These are phyloP conservation scores for Lasiodiplodia sp. DNA, from an alignment of 2,329 filamentous ascomycete genomes.

Conservation along the genomic window DNA sequence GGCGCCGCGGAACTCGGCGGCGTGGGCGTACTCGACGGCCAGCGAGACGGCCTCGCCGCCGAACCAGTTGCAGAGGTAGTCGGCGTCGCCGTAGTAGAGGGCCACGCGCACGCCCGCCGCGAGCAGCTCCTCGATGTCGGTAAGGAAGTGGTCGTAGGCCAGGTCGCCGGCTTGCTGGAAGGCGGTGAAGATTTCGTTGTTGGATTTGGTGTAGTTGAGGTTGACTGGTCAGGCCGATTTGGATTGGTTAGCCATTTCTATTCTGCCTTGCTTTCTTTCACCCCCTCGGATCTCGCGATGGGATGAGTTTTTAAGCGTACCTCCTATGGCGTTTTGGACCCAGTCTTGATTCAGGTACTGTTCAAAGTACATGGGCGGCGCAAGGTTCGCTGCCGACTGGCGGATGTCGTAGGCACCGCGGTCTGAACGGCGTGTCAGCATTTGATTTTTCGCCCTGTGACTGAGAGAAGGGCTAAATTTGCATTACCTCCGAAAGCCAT, in stretches of 20 bases:
- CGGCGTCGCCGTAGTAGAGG: conserved; percentile 45
- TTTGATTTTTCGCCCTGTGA: conserved; percentile 37
- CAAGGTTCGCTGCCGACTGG: conserved; percentile 63
- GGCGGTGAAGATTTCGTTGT: conserved; percentile 56
- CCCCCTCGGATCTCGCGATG: too few relatives aligned
- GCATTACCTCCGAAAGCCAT: conserved; percentile 56
- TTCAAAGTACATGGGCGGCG: conserved; percentile 67
- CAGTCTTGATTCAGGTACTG: conserved; percentile 69
- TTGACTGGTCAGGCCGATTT: conserved; percentile 49
- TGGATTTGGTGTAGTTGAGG: conserved; percentile 65
- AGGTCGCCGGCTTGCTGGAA: conserved; percentile 62
- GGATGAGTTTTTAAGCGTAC: not conserved
- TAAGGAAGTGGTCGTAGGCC: conserved; percentile 65
- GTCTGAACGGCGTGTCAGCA: conserved; percentile 30
- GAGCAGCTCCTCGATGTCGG: conserved; percentile 52
- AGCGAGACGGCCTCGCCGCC: conserved; percentile 42
- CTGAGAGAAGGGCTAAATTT: conserved; percentile 37
- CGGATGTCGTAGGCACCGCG: conserved; percentile 66
- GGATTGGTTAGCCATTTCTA: too few relatives aligned
- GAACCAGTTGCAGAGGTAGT: conserved; percentile 49
- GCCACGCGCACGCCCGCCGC: conserved; percentile 48
- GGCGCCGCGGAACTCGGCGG: conserved; percentile 37
- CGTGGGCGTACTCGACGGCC: conserved; percentile 47
- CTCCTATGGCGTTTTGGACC: conserved; percentile 66
- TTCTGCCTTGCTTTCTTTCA: too few relatives aligned